Base-by-base conservation (phyloP, 1,139 yeast species). In the Candida freyschussii region DNA sequence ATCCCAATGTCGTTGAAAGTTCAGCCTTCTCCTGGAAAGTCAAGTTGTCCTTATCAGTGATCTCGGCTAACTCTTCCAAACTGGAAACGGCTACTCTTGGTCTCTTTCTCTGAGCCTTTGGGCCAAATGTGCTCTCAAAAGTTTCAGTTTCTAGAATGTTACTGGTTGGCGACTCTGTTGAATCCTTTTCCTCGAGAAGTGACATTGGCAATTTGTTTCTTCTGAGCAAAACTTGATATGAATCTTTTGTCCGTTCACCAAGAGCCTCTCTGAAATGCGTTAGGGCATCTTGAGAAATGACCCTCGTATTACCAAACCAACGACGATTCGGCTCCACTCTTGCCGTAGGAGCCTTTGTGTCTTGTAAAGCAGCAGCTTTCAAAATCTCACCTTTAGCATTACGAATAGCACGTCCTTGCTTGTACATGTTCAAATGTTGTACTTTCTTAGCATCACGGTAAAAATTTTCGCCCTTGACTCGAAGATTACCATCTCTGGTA, bases 221-320 rank as follows among this genome's bases (percentile, higher is more conserved):
- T 55, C 83, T 78, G 53, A 91, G 63, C 38, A 91, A 64, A 25
- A 91, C 95, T 54, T 87, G 94, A 57, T 87, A 91, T 1, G 95
- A 74, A 56, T 89, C 95, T 49, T 79, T 72, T 49, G 82, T 75
- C 52, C 82, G 83, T 43, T 83, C 95, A 32, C 94, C 94, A 67
- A 91, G 72, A 7, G 96, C 96, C 50, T 86, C 93, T 59, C 98
- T 73, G 63, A 91, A 91, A 63, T 91, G 97, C 26, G 83, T 68
- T 54, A 91, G 67, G 1, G 98, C 96, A 65, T 93, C 96, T 57
- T 91, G 98, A 3, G 96, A 91, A 54, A 91, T 91, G 27, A 91
- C 98, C 53, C 98, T 75, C 17, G 98, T 87, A 61, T 87, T 91
- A 33, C 96, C 96, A 56, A 91, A 93, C 98, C 98, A 91, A 53